Evolutionary conservation across 2,329 filamentous ascomycete genomes (phyloP).

Genomic region (Phialophora verrucosa): DNA sequence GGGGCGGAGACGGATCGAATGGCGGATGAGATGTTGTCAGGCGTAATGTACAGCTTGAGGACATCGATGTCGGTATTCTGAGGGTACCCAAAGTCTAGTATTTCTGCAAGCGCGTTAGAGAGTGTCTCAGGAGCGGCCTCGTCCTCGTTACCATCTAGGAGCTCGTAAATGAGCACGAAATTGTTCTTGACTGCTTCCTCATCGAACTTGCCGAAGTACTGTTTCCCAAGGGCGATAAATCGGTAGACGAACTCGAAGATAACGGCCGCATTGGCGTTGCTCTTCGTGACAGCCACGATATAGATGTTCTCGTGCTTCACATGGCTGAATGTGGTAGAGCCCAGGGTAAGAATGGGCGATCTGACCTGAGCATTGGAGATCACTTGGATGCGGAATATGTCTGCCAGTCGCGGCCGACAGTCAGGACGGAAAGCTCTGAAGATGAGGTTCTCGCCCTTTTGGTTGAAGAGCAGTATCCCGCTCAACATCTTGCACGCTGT

Average conservation of each 20-base stretch:
- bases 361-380: conserved; percentile 98
- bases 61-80: conserved; percentile 99
- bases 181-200: conserved; percentile 99
- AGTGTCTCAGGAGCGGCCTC: neutral
- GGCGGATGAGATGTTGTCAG: conserved; percentile 92
- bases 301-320: conserved; percentile 99
- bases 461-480: conserved; percentile 97
- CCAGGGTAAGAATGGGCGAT: conserved; percentile 94
- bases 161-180: conserved; percentile 97
- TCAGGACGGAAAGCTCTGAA: conserved; percentile 99
- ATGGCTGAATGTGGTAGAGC: conserved; percentile 98
- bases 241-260: conserved; percentile 98
- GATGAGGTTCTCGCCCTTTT: conserved; percentile 99
- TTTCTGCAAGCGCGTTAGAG: conserved; percentile 64
- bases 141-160: conserved; percentile 75
- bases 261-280: conserved; percentile 96
- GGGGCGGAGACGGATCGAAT: conserved; percentile 54
- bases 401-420: conserved; percentile 93
- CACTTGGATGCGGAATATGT: conserved; percentile 99
- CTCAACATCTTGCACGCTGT: conserved; percentile 73
- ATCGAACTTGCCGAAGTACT: conserved; percentile 98
- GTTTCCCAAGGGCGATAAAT: conserved; percentile 84
- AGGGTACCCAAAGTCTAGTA: conserved; percentile 97
- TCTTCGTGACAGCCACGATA: conserved; percentile 95
- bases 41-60: conserved; percentile 99